These are phyloP conservation scores for Aspergillus hiratsukae DNA, from an alignment of 2,329 filamentous ascomycete genomes.

Conservation along the genomic window DNA sequence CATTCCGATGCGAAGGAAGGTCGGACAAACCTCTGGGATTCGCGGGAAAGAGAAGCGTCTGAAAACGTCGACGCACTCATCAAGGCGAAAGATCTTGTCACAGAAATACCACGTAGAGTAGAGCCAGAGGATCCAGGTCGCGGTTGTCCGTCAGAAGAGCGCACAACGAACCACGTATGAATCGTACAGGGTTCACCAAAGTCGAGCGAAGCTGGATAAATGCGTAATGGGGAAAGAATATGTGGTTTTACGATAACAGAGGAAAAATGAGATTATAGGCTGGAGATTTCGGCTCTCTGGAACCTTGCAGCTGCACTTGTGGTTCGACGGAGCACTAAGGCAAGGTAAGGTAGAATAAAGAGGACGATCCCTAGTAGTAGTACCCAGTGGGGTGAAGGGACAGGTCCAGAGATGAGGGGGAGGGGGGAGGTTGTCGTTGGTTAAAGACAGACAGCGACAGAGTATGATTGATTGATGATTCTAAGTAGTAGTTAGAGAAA, in stretches of 20 bases:
- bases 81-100: slow-evolving; percentile 30
- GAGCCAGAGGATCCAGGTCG: slow-evolving; percentile 19
- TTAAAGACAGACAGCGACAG: slow-evolving; percentile 20
- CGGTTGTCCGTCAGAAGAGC: slow-evolving; percentile 18
- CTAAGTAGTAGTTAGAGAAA: slow-evolving; percentile 8
- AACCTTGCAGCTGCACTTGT: slow-evolving; percentile 16
- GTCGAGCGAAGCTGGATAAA: slow-evolving; percentile 13
- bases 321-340: slow-evolving; percentile 16
- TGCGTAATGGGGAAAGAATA: slow-evolving; percentile 14
- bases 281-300: slow-evolving; percentile 23
- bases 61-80: slow-evolving; percentile 40
- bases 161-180: slow-evolving; percentile 22
- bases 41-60: slow-evolving; percentile 40
- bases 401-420: slow-evolving; percentile 10
- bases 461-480: slow-evolving; percentile 19
- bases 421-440: slow-evolving; percentile 5
- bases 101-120: slow-evolving; percentile 15
- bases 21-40: slow-evolving; percentile 37
- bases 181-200: slow-evolving; percentile 13
- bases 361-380: slow-evolving; percentile 10
- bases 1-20: slow-evolving; percentile 10
- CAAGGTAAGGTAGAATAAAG: slow-evolving; percentile 6
- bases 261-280: slow-evolving; percentile 14
- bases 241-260: slow-evolving; percentile 20
- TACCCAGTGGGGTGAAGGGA: slow-evolving; percentile 16